Evolutionary conservation across 176 grass and related monocot species (phyloP).

Genomic region (Cenchrus fungigraminus): DNA sequence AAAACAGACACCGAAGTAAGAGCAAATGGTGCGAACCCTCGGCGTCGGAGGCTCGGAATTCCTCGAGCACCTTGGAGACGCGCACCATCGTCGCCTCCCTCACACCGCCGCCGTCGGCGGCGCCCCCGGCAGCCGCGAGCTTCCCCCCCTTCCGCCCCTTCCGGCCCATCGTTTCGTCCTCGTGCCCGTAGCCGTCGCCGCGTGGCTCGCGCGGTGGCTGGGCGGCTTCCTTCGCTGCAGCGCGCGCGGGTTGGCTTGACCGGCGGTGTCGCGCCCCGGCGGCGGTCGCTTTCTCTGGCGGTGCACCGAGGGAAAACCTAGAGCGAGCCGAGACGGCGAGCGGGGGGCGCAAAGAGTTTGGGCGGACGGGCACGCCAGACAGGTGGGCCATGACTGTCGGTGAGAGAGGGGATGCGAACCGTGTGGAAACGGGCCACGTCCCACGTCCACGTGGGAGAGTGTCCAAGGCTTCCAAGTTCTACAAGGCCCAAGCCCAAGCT

Average conservation of each 20-base stretch:
- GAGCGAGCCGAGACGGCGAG: conserved; percentile 28
- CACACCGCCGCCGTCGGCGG: neutral
- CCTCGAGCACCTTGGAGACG: conserved; percentile 52
- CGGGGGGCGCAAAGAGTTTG: conserved; percentile 1
- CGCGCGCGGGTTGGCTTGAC: neutral
- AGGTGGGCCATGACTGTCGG: neutral
- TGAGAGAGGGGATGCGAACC: neutral
- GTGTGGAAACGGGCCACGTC: conserved; percentile 3
- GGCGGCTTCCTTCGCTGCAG: neutral
- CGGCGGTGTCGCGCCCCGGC: neutral
- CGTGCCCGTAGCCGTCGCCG: neutral
- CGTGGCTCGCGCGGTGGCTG: neutral
- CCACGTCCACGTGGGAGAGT: too few species aligned
- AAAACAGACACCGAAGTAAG: neutral
- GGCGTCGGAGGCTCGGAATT: conserved; percentile 62
- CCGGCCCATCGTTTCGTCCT: conserved; percentile 42
- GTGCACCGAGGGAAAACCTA: conserved; percentile 52
- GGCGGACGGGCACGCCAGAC: conserved; percentile 7
- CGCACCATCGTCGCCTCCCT: conserved; percentile 50
- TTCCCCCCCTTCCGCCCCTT: conserved; percentile 42
- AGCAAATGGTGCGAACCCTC: conserved; percentile 54
- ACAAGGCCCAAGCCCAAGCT: too few species aligned
- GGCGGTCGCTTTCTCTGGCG: conserved; percentile 24
- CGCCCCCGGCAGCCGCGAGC: neutral
- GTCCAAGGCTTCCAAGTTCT: too few species aligned